phyloP scores from a whole-genome alignment of 768 basidiomycete genomes.

The Clavulina sp. region DNA sequence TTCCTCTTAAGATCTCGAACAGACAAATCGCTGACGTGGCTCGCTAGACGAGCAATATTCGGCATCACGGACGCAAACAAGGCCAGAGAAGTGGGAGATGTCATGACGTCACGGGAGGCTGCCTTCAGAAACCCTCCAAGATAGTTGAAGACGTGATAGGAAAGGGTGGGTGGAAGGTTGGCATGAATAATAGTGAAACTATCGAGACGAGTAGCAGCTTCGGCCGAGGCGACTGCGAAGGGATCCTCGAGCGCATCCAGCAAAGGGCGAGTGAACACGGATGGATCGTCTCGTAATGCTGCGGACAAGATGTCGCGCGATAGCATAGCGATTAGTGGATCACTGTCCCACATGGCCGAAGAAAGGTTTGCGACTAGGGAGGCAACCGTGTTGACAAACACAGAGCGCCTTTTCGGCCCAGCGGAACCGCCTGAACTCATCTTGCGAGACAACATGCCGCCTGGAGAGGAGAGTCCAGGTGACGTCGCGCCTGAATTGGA shows the following conservation, averaged over 20 bases:
- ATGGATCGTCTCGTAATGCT: constrained; percentile 58
- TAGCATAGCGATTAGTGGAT: constrained; percentile 35
- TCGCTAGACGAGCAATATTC: constrained; percentile 37
- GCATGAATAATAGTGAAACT: too few species aligned
- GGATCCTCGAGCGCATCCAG: constrained; percentile 42
- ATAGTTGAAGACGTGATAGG: constrained; percentile 53
- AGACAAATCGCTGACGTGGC: constrained; percentile 54
- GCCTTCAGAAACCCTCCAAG: constrained; percentile 41
- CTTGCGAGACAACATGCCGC: too few species aligned
- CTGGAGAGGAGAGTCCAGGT: too few species aligned
- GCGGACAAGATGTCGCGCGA: constrained; percentile 43
- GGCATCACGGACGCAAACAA: constrained; percentile 37
- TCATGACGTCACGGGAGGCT: constrained; percentile 28
- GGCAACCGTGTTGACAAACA: constrained; percentile 48
- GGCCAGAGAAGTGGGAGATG: constrained; percentile 27
- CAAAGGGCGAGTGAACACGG: constrained; percentile 41
- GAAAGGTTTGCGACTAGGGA: constrained; percentile 37
- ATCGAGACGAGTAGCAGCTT: too few species aligned
- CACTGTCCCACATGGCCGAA: constrained; percentile 32
- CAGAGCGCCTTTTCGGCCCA: constrained; percentile 38
- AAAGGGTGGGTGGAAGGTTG: constrained; percentile 41
- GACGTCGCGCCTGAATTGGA: too few species aligned
- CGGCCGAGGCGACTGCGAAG: constrained; percentile 33
- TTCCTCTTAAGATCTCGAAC: constrained; percentile 54
- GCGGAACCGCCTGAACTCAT: constrained; percentile 20